Evolutionary conservation across 345 rosid genomes (phyloP).

Genomic region (Heritiera fomes): DNA sequence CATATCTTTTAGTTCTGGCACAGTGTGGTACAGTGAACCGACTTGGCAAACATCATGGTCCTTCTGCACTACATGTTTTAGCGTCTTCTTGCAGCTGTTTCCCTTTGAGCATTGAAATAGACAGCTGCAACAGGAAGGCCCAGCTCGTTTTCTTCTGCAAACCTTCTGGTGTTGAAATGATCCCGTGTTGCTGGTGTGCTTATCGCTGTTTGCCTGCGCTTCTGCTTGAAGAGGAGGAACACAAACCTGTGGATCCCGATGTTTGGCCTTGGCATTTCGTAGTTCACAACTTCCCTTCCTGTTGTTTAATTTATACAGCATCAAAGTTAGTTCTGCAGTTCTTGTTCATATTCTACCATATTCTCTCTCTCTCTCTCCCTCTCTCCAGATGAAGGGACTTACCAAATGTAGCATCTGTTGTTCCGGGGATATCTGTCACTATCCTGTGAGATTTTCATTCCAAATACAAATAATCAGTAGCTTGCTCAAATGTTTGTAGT

Average conservation of each 20-base stretch:
- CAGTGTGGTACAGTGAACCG: slow-evolving; percentile 11
- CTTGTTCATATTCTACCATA: neutral
- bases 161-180: slow-evolving; percentile 61
- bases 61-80: slow-evolving; percentile 23
- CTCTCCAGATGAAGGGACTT: slow-evolving; percentile 27
- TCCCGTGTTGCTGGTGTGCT: slow-evolving; percentile 63
- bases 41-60: neutral
- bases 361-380: neutral
- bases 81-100: slow-evolving; percentile 95
- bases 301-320: slow-evolving; percentile 5
- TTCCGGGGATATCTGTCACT: slow-evolving; percentile 96
- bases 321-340: neutral
- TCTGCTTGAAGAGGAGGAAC: slow-evolving; percentile 81
- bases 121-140: slow-evolving; percentile 88
- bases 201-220: slow-evolving; percentile 50
- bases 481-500: neutral
- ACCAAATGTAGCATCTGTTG: slow-evolving; percentile 93
- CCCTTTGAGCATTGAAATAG: slow-evolving; percentile 88
- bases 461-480: neutral
- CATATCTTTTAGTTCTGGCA: neutral
- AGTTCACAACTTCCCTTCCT: slow-evolving; percentile 75
- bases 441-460: slow-evolving; percentile 54
- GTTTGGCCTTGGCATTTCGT: slow-evolving; percentile 92
- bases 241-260: slow-evolving; percentile 95
- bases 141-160: slow-evolving; percentile 74